phyloP scores from a whole-genome alignment of 2,329 filamentous ascomycete genomes.

The Penicillium sp. region DNA sequence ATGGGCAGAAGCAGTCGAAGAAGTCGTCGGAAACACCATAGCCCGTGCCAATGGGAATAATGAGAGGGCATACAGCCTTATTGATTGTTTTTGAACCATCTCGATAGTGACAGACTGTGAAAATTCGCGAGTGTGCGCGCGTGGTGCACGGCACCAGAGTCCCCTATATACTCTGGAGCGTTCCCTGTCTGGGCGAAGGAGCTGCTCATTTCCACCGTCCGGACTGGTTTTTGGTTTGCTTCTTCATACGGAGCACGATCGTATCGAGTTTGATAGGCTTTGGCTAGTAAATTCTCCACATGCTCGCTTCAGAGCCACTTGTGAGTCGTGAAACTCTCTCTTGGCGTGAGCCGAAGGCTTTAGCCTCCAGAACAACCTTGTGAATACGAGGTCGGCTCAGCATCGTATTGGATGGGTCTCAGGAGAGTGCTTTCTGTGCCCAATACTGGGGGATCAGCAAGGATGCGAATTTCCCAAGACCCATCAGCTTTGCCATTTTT shows the following conservation, averaged over 20 bases:
- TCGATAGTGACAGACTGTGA: background rate
- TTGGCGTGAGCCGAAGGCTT: constrained; percentile 8
- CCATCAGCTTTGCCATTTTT: background rate
- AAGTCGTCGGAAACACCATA: background rate
- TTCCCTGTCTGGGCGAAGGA: background rate
- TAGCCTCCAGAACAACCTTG: background rate
- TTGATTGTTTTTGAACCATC: background rate
- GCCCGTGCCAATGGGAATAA: constrained; percentile 1
- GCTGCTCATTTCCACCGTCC: background rate
- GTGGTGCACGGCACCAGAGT: background rate
- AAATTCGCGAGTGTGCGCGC: constrained; percentile 1
- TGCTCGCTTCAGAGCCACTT: background rate
- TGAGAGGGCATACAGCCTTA: background rate
- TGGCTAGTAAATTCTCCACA: background rate
- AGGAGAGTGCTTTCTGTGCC: background rate
- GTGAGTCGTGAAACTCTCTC: constrained; percentile 1
- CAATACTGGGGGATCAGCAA: background rate
- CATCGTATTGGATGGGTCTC: constrained; percentile 7
- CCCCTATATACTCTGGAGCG: constrained; percentile 3
- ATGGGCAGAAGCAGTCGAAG: constrained; percentile 2
- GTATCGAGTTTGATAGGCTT: background rate
- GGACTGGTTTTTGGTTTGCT: background rate
- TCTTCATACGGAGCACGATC: background rate
- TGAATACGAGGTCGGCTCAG: constrained; percentile 5
- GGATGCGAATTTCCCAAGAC: background rate